phyloP scores from a whole-genome alignment of 768 basidiomycete genomes.

The Pulveroboletus sp. region DNA sequence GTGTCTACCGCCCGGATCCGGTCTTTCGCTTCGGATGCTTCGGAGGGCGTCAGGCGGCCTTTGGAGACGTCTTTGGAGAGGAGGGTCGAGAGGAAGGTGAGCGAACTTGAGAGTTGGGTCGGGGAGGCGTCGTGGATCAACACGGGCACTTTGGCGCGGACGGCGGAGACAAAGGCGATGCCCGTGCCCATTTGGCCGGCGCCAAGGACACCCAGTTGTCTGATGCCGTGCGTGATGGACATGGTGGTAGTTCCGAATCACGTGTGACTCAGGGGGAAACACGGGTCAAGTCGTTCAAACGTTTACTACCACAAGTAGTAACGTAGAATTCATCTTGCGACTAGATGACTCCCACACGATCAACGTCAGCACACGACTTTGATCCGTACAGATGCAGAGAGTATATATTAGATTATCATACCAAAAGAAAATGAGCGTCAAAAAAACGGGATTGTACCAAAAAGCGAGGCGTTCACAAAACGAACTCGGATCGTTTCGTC shows the following conservation, averaged over 20 bases:
- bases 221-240: slow-evolving; percentile 66
- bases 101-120: slow-evolving; percentile 68
- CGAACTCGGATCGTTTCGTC: slow-evolving; percentile 4
- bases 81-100: slow-evolving; percentile 73
- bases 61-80: slow-evolving; percentile 88
- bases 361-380: no score
- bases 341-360: no score
- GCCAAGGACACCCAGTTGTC: slow-evolving; percentile 72
- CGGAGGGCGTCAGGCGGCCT: slow-evolving; percentile 62
- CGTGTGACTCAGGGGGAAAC: slow-evolving; percentile 10
- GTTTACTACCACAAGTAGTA: no score
- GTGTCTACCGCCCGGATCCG: slow-evolving; percentile 62
- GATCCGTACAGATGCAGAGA: not conserved
- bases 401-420: slow-evolving; percentile 9
- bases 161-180: slow-evolving; percentile 82
- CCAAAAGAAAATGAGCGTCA: slow-evolving; percentile 16
- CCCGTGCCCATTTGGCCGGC: slow-evolving; percentile 91
- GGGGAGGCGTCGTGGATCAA: slow-evolving; percentile 78
- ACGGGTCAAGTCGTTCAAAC: no score
- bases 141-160: slow-evolving; percentile 83
- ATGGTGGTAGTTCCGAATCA: slow-evolving; percentile 20
- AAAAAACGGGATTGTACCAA: slow-evolving; percentile 13
- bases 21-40: slow-evolving; percentile 70
- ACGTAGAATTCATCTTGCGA: no score
- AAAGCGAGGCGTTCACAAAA: slow-evolving; percentile 20